phyloP scores from a whole-genome alignment of 2,329 filamentous ascomycete genomes.

The Botrytis tulipae region DNA sequence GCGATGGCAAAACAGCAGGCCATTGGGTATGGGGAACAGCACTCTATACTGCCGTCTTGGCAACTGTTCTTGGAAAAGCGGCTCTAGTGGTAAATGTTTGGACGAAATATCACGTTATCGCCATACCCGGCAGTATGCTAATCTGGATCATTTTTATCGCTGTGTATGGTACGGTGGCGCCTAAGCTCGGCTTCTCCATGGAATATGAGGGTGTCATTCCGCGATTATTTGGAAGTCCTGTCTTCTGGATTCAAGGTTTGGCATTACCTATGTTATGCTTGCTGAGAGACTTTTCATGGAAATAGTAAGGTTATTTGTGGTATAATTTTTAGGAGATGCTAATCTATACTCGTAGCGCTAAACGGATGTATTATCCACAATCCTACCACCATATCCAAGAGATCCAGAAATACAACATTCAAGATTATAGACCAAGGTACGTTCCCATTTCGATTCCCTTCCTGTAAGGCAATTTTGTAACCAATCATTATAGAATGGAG shows the following conservation, averaged over 20 bases:
- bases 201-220: slow-evolving; percentile 87
- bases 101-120: slow-evolving; percentile 96
- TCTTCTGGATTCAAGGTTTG: slow-evolving; percentile 90
- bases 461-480: slow-evolving; percentile 26
- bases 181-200: slow-evolving; percentile 73
- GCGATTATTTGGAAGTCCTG: slow-evolving; percentile 72
- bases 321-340: background rate
- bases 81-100: slow-evolving; percentile 94
- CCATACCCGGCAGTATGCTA: slow-evolving; percentile 88
- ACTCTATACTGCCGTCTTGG: slow-evolving; percentile 90
- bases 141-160: slow-evolving; percentile 92
- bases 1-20: slow-evolving; percentile 77
- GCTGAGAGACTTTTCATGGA: slow-evolving; percentile 88
- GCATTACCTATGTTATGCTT: slow-evolving; percentile 79
- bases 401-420: slow-evolving; percentile 99
- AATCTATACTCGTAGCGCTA: slow-evolving; percentile 50
- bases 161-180: slow-evolving; percentile 81
- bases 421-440: slow-evolving; percentile 94
- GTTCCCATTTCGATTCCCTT: slow-evolving; percentile 35
- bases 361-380: slow-evolving; percentile 95
- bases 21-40: slow-evolving; percentile 98
- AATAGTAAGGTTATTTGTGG: slow-evolving; percentile 59
- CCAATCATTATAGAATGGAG: slow-evolving; percentile 70
- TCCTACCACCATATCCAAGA: slow-evolving; percentile 98
- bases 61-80: slow-evolving; percentile 92